Evolutionary conservation across 2,329 filamentous ascomycete species (phyloP), one percentile per base, ranked within the genome.

Genomic region (Fusarium veterinarium): DNA sequence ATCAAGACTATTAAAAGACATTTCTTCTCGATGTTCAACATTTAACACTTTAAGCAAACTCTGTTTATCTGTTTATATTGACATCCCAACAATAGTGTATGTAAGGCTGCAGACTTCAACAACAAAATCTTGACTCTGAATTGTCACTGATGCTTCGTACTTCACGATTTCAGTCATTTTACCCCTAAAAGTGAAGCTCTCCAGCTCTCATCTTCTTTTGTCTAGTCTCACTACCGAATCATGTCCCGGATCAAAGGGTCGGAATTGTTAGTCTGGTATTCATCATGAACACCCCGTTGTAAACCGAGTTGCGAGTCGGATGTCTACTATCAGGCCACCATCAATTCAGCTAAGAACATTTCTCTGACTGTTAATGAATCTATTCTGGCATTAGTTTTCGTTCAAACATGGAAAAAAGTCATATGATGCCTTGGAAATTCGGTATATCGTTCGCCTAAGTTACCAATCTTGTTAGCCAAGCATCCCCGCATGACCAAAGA

Each of bases 401-500:
- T 5, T 33, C n/a, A 35, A 57, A 28, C 23, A 49, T 28, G 40
- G 41, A 23, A 14, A 23, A 38, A 41, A 37, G 53, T 56, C 60
- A 70, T 66, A 30, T 37, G 40, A 49, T 35, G 33, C 25, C 33
- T 28, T 28, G 40, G 41, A 28, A 33, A 28, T 12, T 58, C 55
- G 41, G 46, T 35, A 63, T 28, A 38, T 67, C 33, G 19, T 60
- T 53, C 49, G 66, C 31, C 42, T 45, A 55, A 35, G 14, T 55
- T 64, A 45, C 28, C 68, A 45, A 30, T 37, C 42, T 20, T 16
- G 37, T 35, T 25, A 35, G 33, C 64, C 42, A 69, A 23, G 41
- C 40, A 61, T 63, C 60, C 60, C 64, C 73, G 48, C 66, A 64
- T 64, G 19, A 23, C 1, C 31, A 30, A 38, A 31, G 48, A n/a